Evolutionary conservation across 2,329 filamentous ascomycete genomes (phyloP).

Genomic region (Teratosphaeria destructans): DNA sequence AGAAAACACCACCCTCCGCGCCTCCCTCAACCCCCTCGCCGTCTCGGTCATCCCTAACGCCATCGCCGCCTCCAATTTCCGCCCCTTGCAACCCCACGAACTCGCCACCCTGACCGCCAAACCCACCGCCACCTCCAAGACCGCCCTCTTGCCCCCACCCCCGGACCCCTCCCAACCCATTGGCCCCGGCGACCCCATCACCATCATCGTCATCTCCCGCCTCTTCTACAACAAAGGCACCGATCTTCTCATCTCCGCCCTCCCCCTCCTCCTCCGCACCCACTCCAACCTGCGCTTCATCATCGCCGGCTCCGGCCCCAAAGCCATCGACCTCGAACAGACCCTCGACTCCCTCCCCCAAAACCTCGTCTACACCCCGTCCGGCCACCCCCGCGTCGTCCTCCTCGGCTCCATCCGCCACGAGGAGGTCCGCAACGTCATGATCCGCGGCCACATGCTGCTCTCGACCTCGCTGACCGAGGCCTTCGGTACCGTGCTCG

Average conservation of each 20-base stretch:
- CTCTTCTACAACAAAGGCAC: conserved; percentile 99
- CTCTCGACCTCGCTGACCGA: conserved; percentile 91
- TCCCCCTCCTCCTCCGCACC: conserved; percentile 78
- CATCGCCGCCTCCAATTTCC: conserved; percentile 92
- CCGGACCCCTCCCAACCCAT: conserved; percentile 55
- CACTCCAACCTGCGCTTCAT: conserved; percentile 94
- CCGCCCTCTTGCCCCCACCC: conserved; percentile 30
- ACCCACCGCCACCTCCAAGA: conserved; percentile 11
- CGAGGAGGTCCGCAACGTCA: conserved; percentile 93
- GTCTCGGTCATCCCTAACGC: conserved; percentile 97
- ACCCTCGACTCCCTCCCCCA: conserved; percentile 62
- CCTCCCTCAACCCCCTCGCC: conserved; percentile 89
- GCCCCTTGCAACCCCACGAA: conserved; percentile 48
- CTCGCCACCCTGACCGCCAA: conserved; percentile 5
- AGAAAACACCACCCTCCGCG: conserved; percentile 91
- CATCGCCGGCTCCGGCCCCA: conserved; percentile 89
- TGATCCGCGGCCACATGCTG: conserved; percentile 94
- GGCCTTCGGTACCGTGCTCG: conserved; percentile 94
- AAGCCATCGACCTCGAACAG: conserved; percentile 94
- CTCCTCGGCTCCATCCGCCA: conserved; percentile 87
- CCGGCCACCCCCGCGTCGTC: conserved; percentile 79
- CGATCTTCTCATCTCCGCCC: conserved; percentile 89
- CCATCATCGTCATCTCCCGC: conserved; percentile 92
- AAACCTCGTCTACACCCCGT: conserved; percentile 29
- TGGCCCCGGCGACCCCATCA: conserved; percentile 77